phyloP scores from a whole-genome alignment of 1,139 yeast genomes.

The Geotrichum phurueaensis region DNA sequence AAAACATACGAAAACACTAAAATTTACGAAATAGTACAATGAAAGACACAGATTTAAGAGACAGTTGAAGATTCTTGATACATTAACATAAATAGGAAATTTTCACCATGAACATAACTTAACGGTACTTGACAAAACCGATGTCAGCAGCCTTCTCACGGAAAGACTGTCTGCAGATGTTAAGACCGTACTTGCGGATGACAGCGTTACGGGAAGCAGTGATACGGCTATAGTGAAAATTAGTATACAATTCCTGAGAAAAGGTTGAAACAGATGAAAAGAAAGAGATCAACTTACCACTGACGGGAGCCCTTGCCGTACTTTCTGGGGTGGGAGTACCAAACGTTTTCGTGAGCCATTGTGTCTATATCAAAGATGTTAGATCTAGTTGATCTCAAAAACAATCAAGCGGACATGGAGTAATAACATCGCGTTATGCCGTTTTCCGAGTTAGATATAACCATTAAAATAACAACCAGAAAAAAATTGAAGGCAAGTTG shows the following conservation, averaged over 20 bases:
- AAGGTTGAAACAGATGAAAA: neutral
- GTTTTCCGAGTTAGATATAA: neutral
- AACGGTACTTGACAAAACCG: constrained; percentile 99
- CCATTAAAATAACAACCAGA: neutral
- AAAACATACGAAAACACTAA: neutral
- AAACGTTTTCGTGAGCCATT: constrained; percentile 99
- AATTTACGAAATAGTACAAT: neutral
- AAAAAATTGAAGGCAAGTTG: neutral
- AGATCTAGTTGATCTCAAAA: neutral
- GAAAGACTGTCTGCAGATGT: constrained; percentile 99
- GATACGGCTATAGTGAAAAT: constrained; percentile 55
- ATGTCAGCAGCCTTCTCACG: constrained; percentile 99
- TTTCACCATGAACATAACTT: constrained; percentile 28
- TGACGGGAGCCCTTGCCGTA: constrained; percentile 99
- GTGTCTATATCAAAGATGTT: constrained; percentile 32
- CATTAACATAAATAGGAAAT: constrained; percentile 7
- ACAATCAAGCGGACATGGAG: neutral
- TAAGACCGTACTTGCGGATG: constrained; percentile 99
- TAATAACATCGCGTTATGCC: neutral
- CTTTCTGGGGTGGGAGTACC: constrained; percentile 99
- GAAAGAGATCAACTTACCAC: constrained; percentile 42
- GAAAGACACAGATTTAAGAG: neutral
- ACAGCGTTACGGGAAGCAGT: constrained; percentile 99
- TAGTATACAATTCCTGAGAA: neutral
- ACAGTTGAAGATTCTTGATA: neutral